These are phyloP conservation scores for Aureobasidium melanogenum DNA, from an alignment of 2,329 filamentous ascomycete genomes.

Conservation along the genomic window DNA sequence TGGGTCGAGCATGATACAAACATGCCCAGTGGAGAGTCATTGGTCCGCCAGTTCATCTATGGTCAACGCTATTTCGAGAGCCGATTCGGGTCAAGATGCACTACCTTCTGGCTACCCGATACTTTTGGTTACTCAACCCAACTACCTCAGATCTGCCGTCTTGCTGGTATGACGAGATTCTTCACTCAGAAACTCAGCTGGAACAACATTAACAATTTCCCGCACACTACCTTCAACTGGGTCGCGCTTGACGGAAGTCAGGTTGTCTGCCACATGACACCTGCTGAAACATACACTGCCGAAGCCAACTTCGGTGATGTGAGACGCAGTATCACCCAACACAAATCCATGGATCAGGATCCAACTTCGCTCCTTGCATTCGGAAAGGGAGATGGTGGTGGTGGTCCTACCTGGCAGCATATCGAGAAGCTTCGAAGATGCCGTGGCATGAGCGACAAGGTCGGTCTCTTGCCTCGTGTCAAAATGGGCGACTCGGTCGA, in stretches of 20 bases:
- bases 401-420: constrained; percentile 87
- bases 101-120: constrained; percentile 95
- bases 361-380: constrained; percentile 85
- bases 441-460: constrained; percentile 81
- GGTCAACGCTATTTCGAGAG: constrained; percentile 92
- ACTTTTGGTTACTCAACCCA: constrained; percentile 97
- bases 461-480: constrained; percentile 73
- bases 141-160: constrained; percentile 82
- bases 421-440: constrained; percentile 90
- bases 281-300: constrained; percentile 89
- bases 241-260: constrained; percentile 91
- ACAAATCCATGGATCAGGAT: constrained; percentile 94
- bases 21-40: constrained; percentile 87
- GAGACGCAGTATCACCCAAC: constrained; percentile 76
- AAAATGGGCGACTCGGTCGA: constrained; percentile 87
- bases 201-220: constrained; percentile 99
- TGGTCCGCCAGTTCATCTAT: constrained; percentile 89
- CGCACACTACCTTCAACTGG: constrained; percentile 98
- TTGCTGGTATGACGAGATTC: constrained; percentile 94
- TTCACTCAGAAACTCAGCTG: constrained; percentile 98
- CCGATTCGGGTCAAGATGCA: constrained; percentile 78
- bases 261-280: constrained; percentile 96
- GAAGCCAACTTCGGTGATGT: constrained; percentile 93
- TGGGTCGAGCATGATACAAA: constrained; percentile 99
- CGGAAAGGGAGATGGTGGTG: constrained; percentile 92